phyloP scores from a whole-genome alignment of 305 asterid genomes.

The Solanum hybrid region DNA sequence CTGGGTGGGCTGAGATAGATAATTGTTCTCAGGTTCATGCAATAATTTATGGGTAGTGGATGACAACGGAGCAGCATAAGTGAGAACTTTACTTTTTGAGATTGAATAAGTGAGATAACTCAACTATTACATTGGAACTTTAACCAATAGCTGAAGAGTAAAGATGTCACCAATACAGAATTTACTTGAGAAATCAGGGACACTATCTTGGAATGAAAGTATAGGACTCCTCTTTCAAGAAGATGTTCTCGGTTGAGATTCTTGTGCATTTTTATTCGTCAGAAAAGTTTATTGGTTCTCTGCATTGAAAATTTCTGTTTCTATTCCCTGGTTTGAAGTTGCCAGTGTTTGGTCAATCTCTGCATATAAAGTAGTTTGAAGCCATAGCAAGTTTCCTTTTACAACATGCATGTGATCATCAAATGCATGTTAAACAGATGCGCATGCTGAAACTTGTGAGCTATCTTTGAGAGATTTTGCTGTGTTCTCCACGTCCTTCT shows the following conservation, averaged over 20 bases:
- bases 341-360: neutral
- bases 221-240: neutral
- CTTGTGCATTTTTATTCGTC: neutral
- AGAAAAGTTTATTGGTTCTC: neutral
- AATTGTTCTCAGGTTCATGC: neutral
- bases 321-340: neutral
- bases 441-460: neutral
- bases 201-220: neutral
- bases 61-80: neutral
- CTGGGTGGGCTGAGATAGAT: neutral
- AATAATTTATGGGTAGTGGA: neutral
- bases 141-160: neutral
- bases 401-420: neutral
- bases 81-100: neutral
- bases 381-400: neutral
- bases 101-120: neutral
- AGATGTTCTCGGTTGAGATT: neutral
- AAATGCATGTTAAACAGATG: neutral
- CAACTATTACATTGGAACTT: neutral
- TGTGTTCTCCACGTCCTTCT: neutral
- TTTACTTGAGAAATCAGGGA: neutral
- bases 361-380: slow-evolving; percentile 1
- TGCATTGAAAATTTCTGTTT: neutral
- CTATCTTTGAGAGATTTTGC: neutral
- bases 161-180: neutral